Conservation (phyloP, 192 early-diverging fungal species). For the Coemansia sp. region DNA sequence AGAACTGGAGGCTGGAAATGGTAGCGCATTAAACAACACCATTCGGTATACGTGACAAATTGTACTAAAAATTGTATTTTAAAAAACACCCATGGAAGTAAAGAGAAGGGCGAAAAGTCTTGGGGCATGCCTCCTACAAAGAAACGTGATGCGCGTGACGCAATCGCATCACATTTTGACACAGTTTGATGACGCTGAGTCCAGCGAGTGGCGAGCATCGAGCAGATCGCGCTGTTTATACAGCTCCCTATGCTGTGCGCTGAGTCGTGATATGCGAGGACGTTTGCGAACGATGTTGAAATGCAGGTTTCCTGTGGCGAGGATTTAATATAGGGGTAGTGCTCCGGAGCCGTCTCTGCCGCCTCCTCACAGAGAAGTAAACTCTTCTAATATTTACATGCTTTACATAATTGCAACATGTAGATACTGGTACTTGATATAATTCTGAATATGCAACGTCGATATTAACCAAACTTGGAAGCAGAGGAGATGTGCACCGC, state of each 20-base stretch:
- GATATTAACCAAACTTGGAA: not conserved
- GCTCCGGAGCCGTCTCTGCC: too few relatives aligned
- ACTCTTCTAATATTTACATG: too few relatives aligned
- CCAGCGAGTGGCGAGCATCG: too few relatives aligned
- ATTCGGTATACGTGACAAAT: not conserved
- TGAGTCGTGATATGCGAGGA: too few relatives aligned
- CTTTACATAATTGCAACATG: not conserved
- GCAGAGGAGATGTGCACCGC: not conserved
- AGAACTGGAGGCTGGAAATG: constrained; percentile 37
- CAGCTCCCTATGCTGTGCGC: too few relatives aligned
- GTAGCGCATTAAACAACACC: constrained; percentile 26
- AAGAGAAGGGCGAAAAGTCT: not conserved
- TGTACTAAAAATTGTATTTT: not conserved
- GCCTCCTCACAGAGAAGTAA: too few relatives aligned
- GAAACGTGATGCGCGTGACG: not conserved
- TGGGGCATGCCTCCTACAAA: constrained; percentile 7
- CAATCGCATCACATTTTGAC: not conserved
- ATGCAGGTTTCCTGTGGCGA: too few relatives aligned
- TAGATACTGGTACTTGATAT: not conserved
- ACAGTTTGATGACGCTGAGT: too few relatives aligned
- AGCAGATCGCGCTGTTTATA: too few relatives aligned
- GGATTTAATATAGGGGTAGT: too few relatives aligned
- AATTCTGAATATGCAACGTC: not conserved
- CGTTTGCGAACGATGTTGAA: too few relatives aligned
- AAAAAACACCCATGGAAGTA: not conserved